Evolutionary conservation across 2,329 filamentous ascomycete genomes (phyloP), one percentile per base, ranked within the genome.

Genomic region (Aspergillus eucalypticola): DNA sequence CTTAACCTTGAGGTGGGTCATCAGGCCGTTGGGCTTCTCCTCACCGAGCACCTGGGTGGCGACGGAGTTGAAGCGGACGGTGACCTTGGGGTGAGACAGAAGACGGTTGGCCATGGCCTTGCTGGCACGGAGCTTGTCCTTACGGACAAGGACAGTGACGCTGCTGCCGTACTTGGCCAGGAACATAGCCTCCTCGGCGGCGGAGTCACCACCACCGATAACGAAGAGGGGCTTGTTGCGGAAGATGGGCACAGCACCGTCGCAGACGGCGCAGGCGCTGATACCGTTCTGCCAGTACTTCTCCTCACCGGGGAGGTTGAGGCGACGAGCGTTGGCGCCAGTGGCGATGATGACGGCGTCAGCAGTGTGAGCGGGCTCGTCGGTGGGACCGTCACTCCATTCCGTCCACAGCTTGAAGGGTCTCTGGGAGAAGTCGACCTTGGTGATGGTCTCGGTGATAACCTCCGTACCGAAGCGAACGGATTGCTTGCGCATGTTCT

Each of bases 271-370:
- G 79, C 95, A 99, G 53, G 95, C 95, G 55, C 90, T 95, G 74
- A 99, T 92, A 68, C 95, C 95, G 76, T 90, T 95, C 76, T 96
- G 93, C 96, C 96, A 99, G 86, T 92, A 99, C 76, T 88, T 90
- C 58, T 96, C 90, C 82, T 99, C 95, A 57, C 95, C 96, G 11
- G 88, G 82, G 50, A 99, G 86, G 75, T 89, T 82, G 58, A 99
- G 82, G 64, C 96, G 86, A 67, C 91, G 85, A 38, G 95, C 95
- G 64, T 94, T 96, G 52, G 96, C 95, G 67, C 95, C 95, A 0
- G 95, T 99, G 42, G 95, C 96, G 67, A 99, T 88, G 79, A 99
- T 96, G 70, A 99, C 81, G 50, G 92, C 84, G 76, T 98, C 94
- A 60, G 95, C 92, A 3, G 95, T 99, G 82, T 92, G 89, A 57